phyloP scores from a whole-genome alignment of 148 eudicot species.

The Vaccinium myrtillus region DNA sequence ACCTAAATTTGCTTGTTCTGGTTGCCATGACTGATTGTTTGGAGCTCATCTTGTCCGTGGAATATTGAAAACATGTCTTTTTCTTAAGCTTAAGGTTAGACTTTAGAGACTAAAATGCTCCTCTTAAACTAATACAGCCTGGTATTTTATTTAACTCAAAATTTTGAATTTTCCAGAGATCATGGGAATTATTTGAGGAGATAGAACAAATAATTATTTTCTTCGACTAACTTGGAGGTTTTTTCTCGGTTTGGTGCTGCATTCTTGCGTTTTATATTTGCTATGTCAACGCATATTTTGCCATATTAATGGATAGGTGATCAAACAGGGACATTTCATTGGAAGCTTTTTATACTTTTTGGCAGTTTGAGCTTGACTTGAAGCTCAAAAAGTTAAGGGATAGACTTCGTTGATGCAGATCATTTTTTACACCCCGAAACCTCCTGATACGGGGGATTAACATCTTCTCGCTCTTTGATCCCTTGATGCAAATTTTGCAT shows the following conservation, averaged over 20 bases:
- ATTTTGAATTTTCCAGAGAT: not conserved
- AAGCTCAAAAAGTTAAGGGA: not conserved
- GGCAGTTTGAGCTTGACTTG: not conserved
- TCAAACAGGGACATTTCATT: slow-evolving; percentile 5
- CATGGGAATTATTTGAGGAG: not conserved
- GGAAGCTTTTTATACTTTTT: not conserved
- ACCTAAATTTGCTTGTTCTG: too few species aligned
- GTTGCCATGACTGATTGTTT: too few species aligned
- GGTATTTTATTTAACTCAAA: not conserved
- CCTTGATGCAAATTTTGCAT: not conserved
- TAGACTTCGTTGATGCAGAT: not conserved
- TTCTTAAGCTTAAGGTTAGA: not conserved
- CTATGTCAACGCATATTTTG: not conserved
- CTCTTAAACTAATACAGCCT: not conserved
- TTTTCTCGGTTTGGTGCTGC: not conserved
- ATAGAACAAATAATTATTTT: not conserved
- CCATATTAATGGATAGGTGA: not conserved
- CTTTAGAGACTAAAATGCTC: not conserved
- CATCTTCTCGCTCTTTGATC: not conserved
- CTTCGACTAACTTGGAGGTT: not conserved
- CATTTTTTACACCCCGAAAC: not conserved
- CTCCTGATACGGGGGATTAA: not conserved
- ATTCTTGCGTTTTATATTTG: not conserved
- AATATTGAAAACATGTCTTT: not conserved
- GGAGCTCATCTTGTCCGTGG: too few species aligned